Conservation (phyloP, 1,284 basidiomycete species). For the Neonothopanus nambi region DNA sequence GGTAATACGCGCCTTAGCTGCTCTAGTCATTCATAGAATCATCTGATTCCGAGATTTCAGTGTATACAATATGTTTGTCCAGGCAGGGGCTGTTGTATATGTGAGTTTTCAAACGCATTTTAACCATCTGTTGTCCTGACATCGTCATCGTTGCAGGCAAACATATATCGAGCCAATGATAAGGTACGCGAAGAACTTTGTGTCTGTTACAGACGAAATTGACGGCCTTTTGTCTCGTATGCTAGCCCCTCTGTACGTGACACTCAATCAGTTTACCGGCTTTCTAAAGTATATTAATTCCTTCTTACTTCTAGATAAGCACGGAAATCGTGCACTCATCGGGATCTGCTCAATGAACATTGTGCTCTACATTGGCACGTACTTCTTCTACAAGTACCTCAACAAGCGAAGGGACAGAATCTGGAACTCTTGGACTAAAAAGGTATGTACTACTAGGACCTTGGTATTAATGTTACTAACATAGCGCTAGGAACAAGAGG, state of each 20-base stretch:
- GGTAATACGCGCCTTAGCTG: slow-evolving; percentile 13
- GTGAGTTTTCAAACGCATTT: slow-evolving; percentile 30
- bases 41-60: slow-evolving; percentile 19
- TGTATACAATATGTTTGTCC: slow-evolving; percentile 67
- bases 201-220: neutral
- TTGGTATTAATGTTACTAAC: neutral
- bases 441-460: slow-evolving; percentile 34
- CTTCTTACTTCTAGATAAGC: slow-evolving; percentile 36
- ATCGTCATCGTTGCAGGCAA: slow-evolving; percentile 33
- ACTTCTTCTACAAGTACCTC: slow-evolving; percentile 54
- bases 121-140: too few relatives aligned
- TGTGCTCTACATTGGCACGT: slow-evolving; percentile 49
- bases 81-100: slow-evolving; percentile 51
- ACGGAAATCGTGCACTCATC: slow-evolving; percentile 46
- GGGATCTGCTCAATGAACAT: slow-evolving; percentile 48
- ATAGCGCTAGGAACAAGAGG: slow-evolving; percentile 45
- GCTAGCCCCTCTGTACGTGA: slow-evolving; percentile 44
- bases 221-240: neutral
- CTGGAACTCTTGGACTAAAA: slow-evolving; percentile 52
- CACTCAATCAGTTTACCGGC: too few relatives aligned
- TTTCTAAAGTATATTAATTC: neutral
- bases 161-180: slow-evolving; percentile 49
- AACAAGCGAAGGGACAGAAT: slow-evolving; percentile 51
- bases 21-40: neutral
- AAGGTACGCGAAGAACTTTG: slow-evolving; percentile 23